phyloP scores from a whole-genome alignment of 2,329 filamentous ascomycete species.

The Diplodia seriata region DNA sequence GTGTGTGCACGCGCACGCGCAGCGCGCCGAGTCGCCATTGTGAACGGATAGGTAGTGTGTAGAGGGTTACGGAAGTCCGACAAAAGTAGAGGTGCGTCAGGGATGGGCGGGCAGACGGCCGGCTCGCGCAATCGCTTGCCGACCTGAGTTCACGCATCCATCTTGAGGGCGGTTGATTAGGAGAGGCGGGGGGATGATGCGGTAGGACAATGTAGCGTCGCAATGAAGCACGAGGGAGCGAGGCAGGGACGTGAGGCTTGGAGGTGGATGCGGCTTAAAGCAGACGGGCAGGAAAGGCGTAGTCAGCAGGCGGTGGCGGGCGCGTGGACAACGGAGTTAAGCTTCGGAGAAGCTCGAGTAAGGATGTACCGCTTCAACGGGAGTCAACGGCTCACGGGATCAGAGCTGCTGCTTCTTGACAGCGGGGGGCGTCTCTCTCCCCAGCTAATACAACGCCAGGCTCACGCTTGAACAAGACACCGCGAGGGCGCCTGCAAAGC shows the following conservation, averaged over 20 bases:
- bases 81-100: constrained; percentile 35
- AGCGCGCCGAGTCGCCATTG: background rate
- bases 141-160: constrained; percentile 50
- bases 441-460: constrained; percentile 63
- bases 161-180: constrained; percentile 45
- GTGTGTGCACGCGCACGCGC: constrained; percentile 14
- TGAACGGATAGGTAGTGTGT: constrained; percentile 33
- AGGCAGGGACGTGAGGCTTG: background rate
- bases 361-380: constrained; percentile 41
- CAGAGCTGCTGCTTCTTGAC: constrained; percentile 46
- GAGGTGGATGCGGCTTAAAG: constrained; percentile 19
- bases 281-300: constrained; percentile 4
- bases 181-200: constrained; percentile 32
- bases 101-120: constrained; percentile 42
- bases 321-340: constrained; percentile 9
- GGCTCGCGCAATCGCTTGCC: constrained; percentile 36
- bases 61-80: constrained; percentile 10
- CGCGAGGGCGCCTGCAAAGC: constrained; percentile 29
- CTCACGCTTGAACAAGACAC: constrained; percentile 33
- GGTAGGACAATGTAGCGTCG: background rate
- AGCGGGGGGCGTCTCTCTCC: constrained; percentile 53
- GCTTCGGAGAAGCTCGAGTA: constrained; percentile 6
- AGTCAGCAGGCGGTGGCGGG: constrained; percentile 25
- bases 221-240: constrained; percentile 7
- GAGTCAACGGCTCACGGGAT: constrained; percentile 40